Base-by-base conservation (phyloP, 2,329 filamentous ascomycete species). In the Cordyceps pruinosa region DNA sequence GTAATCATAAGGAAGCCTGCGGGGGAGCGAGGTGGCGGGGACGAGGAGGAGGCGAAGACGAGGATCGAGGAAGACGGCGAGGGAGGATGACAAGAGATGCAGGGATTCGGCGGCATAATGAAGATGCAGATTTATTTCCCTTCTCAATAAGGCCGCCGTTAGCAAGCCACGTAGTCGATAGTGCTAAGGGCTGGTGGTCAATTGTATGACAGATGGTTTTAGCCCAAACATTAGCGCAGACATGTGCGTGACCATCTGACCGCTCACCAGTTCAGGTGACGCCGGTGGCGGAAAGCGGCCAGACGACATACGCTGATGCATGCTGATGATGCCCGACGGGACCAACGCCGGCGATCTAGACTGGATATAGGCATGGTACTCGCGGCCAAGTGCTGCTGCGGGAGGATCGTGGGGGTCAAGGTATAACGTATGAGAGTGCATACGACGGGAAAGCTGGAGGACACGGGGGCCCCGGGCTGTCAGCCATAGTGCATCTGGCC, bases 231-330 rank as follows among this genome's bases (percentile, higher is more conserved):
- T 39, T 54, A 46, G 41, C 51, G 41, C 23, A 26, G 41, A 23
- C 41, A 54, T 54, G 51, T 46, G 39, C 37, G 39, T 25, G 50
- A 39, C 55, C 55, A 57, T 57, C 47, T 57, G 55, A 57, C 55
- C 55, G 55, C 55, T 17, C 54, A 6, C 37, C 19, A 41, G 37
- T 42, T 13, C 46, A 51, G 55, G 47, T 57, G 47, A 57, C 45
- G 55, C 21, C 45, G 28, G 37, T 41, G 49, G 28, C 47, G 28
- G 5, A 5, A 46, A 50, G 48, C 17, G 23, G 51, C 30, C 51
- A 44, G 37, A 54, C 51, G 45, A 45, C n/a, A 46, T 46, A 45
- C 25, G 34, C 52, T 56, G 53, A 56, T 56, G 44, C 44, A n/a
- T n/a, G n/a, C n/a, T n/a, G n/a, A n/a, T n/a, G n/a, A n/a, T n/a